Conservation (phyloP, 805 yeast genomes). For the Lipomyces yamanashiensis region DNA sequence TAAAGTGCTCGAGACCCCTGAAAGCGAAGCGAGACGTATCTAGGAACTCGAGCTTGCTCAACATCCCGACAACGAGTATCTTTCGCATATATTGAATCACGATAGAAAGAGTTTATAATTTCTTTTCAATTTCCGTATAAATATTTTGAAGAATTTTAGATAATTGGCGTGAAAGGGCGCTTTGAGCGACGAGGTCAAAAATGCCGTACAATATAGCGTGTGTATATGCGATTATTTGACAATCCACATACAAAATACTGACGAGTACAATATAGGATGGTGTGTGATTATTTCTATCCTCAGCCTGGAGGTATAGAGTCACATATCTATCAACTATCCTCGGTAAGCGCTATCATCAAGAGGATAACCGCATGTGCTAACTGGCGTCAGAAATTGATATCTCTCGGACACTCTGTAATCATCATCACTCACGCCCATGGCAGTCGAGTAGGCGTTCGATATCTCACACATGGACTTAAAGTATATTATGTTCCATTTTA, state of each 20-base stretch:
- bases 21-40: no score
- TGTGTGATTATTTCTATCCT: slow-evolving; percentile 96
- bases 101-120: no score
- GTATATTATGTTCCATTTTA: slow-evolving; percentile 87
- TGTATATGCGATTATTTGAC: slow-evolving; percentile 15
- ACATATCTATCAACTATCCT: slow-evolving; percentile 89
- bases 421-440: slow-evolving; percentile 89
- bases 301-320: slow-evolving; percentile 98
- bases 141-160: not conserved
- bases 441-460: slow-evolving; percentile 78
- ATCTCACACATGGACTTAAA: slow-evolving; percentile 85
- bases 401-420: slow-evolving; percentile 45
- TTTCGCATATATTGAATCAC: no score
- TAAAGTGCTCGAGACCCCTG: no score
- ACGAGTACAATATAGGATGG: slow-evolving; percentile 56
- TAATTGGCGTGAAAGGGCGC: not conserved
- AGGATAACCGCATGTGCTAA: not conserved
- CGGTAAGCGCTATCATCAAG: slow-evolving; percentile 24
- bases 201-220: slow-evolving; percentile 45
- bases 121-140: not conserved
- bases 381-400: slow-evolving; percentile 34
- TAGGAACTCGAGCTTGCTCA: no score
- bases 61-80: no score
- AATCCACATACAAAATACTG: no score
- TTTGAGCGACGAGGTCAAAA: not conserved